A percentile compares a stretch with the other conserved stretches of the same genome.
phyloP scores from a whole-genome alignment of 192 early-diverging fungal species.

The Coemansia sp. region DNA sequence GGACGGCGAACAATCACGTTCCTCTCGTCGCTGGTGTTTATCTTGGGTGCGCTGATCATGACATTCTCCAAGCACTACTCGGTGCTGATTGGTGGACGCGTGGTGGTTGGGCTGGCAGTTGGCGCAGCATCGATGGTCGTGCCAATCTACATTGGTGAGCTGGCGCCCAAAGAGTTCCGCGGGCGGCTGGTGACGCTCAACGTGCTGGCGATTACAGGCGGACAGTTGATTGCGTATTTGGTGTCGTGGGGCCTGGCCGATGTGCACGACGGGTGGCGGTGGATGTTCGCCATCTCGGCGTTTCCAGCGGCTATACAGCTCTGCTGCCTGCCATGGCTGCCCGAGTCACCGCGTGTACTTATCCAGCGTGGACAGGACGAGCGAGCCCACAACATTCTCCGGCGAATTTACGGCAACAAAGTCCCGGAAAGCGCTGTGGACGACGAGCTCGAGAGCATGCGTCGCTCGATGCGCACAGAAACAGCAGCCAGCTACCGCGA shows the following conservation, averaged over 20 bases:
- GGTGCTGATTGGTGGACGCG: slow-evolving; percentile 54
- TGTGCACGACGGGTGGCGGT: slow-evolving; percentile 56
- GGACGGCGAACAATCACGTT: slow-evolving; percentile 57
- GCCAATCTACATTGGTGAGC: slow-evolving; percentile 59
- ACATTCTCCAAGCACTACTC: slow-evolving; percentile 51
- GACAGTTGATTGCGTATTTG: slow-evolving; percentile 63
- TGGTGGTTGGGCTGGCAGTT: slow-evolving; percentile 57
- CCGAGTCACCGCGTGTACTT: slow-evolving; percentile 69
- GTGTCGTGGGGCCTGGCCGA: slow-evolving; percentile 61
- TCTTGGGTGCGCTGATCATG: slow-evolving; percentile 57
- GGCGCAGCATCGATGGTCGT: slow-evolving; percentile 57
- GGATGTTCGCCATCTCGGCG: slow-evolving; percentile 57
- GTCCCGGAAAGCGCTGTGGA: slow-evolving; percentile 53
- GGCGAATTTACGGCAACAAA: slow-evolving; percentile 30
- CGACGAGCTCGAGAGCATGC: slow-evolving; percentile 56
- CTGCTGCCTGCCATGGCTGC: slow-evolving; percentile 58
- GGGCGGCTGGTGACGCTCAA: slow-evolving; percentile 61
- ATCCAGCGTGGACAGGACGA: slow-evolving; percentile 56
- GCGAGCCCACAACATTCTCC: slow-evolving; percentile 55
- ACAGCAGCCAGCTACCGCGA: slow-evolving; percentile 55
- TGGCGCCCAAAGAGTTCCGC: slow-evolving; percentile 60
- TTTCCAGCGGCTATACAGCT: slow-evolving; percentile 56
- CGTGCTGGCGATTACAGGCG: slow-evolving; percentile 60
- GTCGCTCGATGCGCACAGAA: slow-evolving; percentile 55
- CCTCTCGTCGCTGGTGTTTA: slow-evolving; percentile 56